These are phyloP conservation scores for Firmiana major DNA, from an alignment of 345 rosid species.

Conservation along the genomic window DNA sequence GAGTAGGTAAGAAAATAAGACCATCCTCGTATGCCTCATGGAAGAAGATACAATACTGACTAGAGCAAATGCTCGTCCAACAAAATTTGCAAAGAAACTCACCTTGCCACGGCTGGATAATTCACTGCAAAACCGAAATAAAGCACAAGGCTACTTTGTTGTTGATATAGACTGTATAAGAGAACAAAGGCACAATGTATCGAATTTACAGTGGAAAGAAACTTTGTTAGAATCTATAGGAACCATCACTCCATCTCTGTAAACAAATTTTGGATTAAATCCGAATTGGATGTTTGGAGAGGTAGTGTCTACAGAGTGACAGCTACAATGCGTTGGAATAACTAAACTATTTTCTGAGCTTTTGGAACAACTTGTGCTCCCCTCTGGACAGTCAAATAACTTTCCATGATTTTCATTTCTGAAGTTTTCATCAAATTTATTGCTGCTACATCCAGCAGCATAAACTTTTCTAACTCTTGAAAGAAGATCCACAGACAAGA, in stretches of 20 bases:
- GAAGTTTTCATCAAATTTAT: slow-evolving; percentile 26
- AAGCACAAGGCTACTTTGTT: slow-evolving; percentile 49
- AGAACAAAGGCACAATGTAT: slow-evolving; percentile 67
- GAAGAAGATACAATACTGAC: not conserved
- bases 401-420: slow-evolving; percentile 20
- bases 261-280: slow-evolving; percentile 40
- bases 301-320: slow-evolving; percentile 41
- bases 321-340: slow-evolving; percentile 46
- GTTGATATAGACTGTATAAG: slow-evolving; percentile 50
- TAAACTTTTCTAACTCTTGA: slow-evolving; percentile 51
- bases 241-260: slow-evolving; percentile 72
- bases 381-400: slow-evolving; percentile 15
- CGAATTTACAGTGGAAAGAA: slow-evolving; percentile 67
- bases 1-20: not conserved
- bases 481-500: slow-evolving; percentile 63
- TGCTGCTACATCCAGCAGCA: slow-evolving; percentile 23
- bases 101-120: slow-evolving; percentile 16
- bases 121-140: slow-evolving; percentile 22
- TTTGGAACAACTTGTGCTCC: slow-evolving; percentile 45
- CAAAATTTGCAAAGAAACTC: slow-evolving; percentile 24
- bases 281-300: slow-evolving; percentile 25
- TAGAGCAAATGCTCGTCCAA: slow-evolving; percentile 7
- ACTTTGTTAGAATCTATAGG: slow-evolving; percentile 36
- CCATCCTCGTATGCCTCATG: not conserved
- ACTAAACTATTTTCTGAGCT: slow-evolving; percentile 29